Evolutionary conservation across 176 grass and related monocot species (phyloP).

Genomic region (Alopecurus myosuroides): DNA sequence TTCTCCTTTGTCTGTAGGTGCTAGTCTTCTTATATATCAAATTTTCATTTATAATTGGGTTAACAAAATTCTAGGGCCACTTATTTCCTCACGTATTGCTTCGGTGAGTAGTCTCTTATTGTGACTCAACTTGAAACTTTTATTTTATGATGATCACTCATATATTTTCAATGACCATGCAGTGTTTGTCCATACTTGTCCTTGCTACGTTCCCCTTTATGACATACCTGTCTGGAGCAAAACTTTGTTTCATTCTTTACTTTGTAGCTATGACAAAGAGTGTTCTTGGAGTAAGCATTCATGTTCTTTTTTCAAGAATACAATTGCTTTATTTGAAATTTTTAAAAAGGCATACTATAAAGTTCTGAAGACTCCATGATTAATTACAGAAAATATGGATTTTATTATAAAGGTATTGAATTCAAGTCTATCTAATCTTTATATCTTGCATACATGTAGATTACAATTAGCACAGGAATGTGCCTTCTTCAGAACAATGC

Average conservation of each 20-base stretch:
- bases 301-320: not conserved
- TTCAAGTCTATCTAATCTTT: not conserved
- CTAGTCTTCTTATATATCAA: slow-evolving; percentile 60
- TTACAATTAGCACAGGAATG: not conserved
- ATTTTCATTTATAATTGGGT: slow-evolving; percentile 47
- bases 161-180: slow-evolving; percentile 11
- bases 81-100: slow-evolving; percentile 39
- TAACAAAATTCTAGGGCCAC: slow-evolving; percentile 39
- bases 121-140: not conserved
- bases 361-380: not conserved
- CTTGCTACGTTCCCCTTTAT: slow-evolving; percentile 54
- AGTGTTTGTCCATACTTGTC: slow-evolving; percentile 44
- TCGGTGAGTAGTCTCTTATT: slow-evolving; percentile 32
- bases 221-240: slow-evolving; percentile 44
- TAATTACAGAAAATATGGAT: not conserved
- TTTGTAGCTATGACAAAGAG: slow-evolving; percentile 51
- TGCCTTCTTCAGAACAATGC: slow-evolving; percentile 77
- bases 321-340: not conserved
- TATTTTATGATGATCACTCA: not conserved
- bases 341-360: not conserved
- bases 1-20: slow-evolving; percentile 28
- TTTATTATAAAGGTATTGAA: not conserved
- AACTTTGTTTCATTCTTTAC: slow-evolving; percentile 33
- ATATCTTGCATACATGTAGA: not conserved
- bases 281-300: slow-evolving; percentile 37